Evolutionary conservation across 2,329 filamentous ascomycete species (phyloP).

Genomic region (Pseudogymnoascus sp.): DNA sequence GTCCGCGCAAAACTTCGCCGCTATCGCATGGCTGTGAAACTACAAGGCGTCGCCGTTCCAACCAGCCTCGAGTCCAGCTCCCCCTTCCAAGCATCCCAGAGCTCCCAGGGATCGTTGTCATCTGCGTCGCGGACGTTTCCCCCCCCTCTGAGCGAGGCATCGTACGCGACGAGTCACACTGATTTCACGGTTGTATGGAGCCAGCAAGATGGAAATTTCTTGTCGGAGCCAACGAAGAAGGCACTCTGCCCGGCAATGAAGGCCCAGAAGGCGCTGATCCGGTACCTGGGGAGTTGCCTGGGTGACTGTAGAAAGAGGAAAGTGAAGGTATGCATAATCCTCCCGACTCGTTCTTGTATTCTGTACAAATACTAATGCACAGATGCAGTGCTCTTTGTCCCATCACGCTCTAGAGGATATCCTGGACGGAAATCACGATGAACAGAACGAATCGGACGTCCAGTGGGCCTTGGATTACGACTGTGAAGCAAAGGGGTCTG

Average conservation of each 20-base stretch:
- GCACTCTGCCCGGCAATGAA: constrained; percentile 16
- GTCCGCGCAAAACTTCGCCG: background rate
- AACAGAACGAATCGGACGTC: constrained; percentile 2
- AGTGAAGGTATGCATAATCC: constrained; percentile 3
- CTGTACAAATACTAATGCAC: background rate
- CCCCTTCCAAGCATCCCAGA: background rate
- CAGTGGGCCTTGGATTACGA: constrained; percentile 7
- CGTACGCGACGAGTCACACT: background rate
- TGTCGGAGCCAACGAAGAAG: constrained; percentile 18
- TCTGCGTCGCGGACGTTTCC: background rate
- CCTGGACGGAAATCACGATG: background rate
- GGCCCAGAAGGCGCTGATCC: constrained; percentile 24
- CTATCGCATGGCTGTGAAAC: background rate
- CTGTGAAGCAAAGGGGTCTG: background rate
- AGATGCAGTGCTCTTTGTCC: constrained; percentile 8
- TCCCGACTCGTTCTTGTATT: background rate
- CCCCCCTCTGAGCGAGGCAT: background rate
- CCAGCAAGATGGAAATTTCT: constrained; percentile 17
- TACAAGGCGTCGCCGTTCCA: background rate
- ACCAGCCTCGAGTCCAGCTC: constrained; percentile 7
- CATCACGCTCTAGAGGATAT: constrained; percentile 9
- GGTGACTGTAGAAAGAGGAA: constrained; percentile 1
- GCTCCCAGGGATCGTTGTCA: background rate
- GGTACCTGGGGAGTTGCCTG: constrained; percentile 21
- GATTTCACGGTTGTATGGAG: background rate